Percentiles rank a stretch among this genome's conserved stretches.
phyloP scores from a whole-genome alignment of 2,329 filamentous ascomycete genomes.

The Cryphonectria parasitica region DNA sequence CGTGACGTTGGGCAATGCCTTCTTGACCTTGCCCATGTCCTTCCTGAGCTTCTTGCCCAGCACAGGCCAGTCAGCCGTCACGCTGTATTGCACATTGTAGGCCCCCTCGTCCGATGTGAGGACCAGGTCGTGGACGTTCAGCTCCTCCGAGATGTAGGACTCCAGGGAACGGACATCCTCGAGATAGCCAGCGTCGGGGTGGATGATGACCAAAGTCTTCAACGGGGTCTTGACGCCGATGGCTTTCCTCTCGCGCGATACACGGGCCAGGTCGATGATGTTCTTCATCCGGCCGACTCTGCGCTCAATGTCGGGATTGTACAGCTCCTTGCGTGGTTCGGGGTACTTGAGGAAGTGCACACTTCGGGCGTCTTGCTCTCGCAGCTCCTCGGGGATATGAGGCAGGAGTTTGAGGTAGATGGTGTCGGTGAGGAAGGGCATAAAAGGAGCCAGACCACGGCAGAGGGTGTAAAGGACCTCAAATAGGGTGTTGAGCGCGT shows the following conservation, averaged over 20 bases:
- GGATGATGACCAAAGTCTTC: slow-evolving; percentile 87
- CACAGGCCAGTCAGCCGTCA: slow-evolving; percentile 88
- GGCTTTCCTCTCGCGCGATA: slow-evolving; percentile 81
- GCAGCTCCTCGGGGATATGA: slow-evolving; percentile 73
- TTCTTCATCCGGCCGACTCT: slow-evolving; percentile 90
- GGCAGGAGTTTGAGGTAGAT: slow-evolving; percentile 86
- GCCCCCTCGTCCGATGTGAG: slow-evolving; percentile 85
- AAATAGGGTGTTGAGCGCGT: slow-evolving; percentile 92
- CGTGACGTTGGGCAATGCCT: slow-evolving; percentile 77
- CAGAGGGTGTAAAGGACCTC: slow-evolving; percentile 90
- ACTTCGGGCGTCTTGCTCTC: slow-evolving; percentile 75
- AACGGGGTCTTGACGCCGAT: slow-evolving; percentile 90
- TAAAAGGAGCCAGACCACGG: slow-evolving; percentile 89
- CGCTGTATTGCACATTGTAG: slow-evolving; percentile 91
- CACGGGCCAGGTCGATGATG: slow-evolving; percentile 87
- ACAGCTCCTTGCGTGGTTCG: slow-evolving; percentile 84
- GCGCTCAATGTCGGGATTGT: slow-evolving; percentile 83
- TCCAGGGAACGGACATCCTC: slow-evolving; percentile 85
- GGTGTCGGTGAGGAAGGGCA: slow-evolving; percentile 91
- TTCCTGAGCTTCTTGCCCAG: slow-evolving; percentile 98
- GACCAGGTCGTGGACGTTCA: slow-evolving; percentile 86
- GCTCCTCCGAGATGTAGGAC: slow-evolving; percentile 86
- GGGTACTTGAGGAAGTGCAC: slow-evolving; percentile 94
- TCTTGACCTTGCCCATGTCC: slow-evolving; percentile 88
- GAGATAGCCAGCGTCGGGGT: slow-evolving; percentile 80